These are phyloP conservation scores for Microsporum audouinii DNA, from an alignment of 2,329 filamentous ascomycete species.

Conservation along the genomic window DNA sequence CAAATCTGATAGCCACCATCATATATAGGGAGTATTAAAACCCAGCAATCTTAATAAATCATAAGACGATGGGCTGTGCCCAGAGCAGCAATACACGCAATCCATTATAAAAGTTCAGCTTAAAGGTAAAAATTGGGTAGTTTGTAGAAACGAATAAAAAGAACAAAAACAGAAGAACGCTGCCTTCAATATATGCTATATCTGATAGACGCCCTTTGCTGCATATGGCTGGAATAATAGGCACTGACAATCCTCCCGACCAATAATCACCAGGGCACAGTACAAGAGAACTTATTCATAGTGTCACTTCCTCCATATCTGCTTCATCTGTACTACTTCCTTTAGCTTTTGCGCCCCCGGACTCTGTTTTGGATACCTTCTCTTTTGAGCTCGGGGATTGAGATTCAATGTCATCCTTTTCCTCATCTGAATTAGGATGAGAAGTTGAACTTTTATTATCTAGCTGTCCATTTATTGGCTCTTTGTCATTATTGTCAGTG, in stretches of 20 bases:
- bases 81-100: background rate
- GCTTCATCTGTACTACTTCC: background rate
- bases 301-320: conserved; percentile 5
- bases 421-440: background rate
- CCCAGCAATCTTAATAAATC: background rate
- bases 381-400: background rate
- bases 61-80: background rate
- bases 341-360: background rate
- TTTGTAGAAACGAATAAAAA: background rate
- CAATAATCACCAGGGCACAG: background rate
- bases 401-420: background rate
- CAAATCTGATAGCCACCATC: background rate
- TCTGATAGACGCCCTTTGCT: background rate
- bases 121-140: background rate
- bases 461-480: background rate
- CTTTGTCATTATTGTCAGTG: background rate
- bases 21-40: background rate
- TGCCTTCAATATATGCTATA: background rate
- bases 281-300: background rate
- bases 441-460: background rate
- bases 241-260: background rate
- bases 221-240: background rate
- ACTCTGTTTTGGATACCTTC: background rate
- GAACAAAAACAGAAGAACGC: background rate
- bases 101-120: background rate